phyloP scores from a whole-genome alignment of 768 basidiomycete genomes.

The Podaxis carcinomalis region DNA sequence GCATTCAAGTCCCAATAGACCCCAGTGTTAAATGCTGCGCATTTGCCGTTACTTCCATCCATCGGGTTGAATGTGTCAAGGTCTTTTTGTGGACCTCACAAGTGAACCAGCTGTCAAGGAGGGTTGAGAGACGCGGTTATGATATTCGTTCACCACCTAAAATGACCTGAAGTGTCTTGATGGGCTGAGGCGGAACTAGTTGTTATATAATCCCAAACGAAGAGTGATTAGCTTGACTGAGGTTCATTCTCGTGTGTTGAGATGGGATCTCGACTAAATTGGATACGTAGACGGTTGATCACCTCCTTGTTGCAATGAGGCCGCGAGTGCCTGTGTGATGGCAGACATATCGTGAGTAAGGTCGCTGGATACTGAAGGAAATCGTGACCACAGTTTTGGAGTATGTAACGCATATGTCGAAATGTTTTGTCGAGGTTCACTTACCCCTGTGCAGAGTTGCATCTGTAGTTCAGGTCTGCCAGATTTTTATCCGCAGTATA shows the following conservation, averaged over 20 bases:
- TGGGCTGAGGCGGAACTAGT: too few species aligned
- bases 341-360: not conserved
- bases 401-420: not conserved
- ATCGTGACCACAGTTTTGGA: not conserved
- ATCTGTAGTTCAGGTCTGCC: too few species aligned
- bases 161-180: too few species aligned
- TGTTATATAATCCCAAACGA: too few species aligned
- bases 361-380: not conserved
- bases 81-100: too few species aligned
- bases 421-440: too few species aligned
- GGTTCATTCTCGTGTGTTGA: not conserved
- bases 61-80: too few species aligned
- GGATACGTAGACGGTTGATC: not conserved
- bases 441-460: too few species aligned
- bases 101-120: too few species aligned
- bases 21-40: not conserved
- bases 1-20: not conserved
- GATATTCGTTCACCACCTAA: too few species aligned
- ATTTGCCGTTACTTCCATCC: not conserved
- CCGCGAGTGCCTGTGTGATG: not conserved
- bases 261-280: not conserved
- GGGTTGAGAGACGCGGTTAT: too few species aligned
- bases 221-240: not conserved
- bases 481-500: too few species aligned
- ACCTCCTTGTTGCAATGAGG: not conserved